Evolutionary conservation across 257 asterid genomes (phyloP).

Genomic region (Solanum arcanum): DNA sequence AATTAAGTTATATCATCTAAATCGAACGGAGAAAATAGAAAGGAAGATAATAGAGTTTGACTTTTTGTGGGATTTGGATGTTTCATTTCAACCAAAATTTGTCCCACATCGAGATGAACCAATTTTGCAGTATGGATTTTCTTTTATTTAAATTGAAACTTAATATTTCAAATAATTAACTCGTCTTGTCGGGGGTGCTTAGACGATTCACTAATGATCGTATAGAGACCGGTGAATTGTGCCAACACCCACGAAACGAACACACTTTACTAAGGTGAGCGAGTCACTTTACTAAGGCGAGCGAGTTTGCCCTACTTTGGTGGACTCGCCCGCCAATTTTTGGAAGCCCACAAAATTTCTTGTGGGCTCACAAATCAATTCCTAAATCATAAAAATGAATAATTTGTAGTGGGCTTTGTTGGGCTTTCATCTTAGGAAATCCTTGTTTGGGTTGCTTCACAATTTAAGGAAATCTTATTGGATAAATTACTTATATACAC

Average conservation of each 20-base stretch:
- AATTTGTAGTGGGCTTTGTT: neutral
- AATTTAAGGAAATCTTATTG: too few species aligned
- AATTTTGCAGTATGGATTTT: neutral
- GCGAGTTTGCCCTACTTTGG: conserved; percentile 46
- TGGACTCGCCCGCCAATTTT: conserved; percentile 75
- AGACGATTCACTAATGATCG: conserved; percentile 68
- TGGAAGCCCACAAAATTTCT: conserved; percentile 33
- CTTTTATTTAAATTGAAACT: neutral
- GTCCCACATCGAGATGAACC: neutral
- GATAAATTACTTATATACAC: too few species aligned
- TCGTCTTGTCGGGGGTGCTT: conserved; percentile 68
- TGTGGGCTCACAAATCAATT: conserved; percentile 19
- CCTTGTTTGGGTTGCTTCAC: too few species aligned
- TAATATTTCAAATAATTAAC: rapidly evolving
- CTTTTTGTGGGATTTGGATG: neutral
- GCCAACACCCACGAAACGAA: conserved; percentile 68
- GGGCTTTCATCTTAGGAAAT: neutral
- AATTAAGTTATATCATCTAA: too few species aligned
- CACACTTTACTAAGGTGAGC: conserved; percentile 42
- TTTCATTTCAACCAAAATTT: neutral
- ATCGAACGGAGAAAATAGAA: neutral
- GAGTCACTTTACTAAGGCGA: conserved; percentile 35
- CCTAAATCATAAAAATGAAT: neutral
- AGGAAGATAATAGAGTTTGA: neutral
- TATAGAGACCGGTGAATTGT: conserved; percentile 53